Percentiles rank a stretch among this genome's conserved stretches.
Evolutionary conservation across 1,284 basidiomycete species (phyloP).

Genomic region (Lentinus polychrous): DNA sequence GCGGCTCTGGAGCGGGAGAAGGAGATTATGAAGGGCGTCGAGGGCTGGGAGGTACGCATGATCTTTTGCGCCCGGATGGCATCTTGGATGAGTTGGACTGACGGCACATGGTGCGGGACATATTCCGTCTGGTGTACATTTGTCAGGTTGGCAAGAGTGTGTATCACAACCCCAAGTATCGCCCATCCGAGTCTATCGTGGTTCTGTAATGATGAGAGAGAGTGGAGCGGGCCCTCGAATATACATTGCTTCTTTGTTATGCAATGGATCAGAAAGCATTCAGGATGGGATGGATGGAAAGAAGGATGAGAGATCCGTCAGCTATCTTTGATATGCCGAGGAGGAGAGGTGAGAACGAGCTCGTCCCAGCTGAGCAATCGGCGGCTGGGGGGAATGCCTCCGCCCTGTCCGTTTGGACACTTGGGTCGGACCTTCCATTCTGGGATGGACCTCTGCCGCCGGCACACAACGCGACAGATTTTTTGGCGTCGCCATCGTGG

Average conservation of each 20-base stretch:
- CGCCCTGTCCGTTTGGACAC: background rate
- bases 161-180: conserved; percentile 82
- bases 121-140: conserved; percentile 8
- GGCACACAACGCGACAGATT: background rate
- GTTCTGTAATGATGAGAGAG: conserved; percentile 39
- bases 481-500: background rate
- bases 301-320: background rate
- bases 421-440: conserved; percentile 8
- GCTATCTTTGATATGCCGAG: background rate
- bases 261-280: too few species aligned
- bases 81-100: conserved; percentile 12
- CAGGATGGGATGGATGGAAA: too few species aligned
- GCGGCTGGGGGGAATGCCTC: conserved; percentile 1
- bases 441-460: conserved; percentile 5
- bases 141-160: conserved; percentile 74
- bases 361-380: conserved; percentile 6
- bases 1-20: conserved; percentile 80
- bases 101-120: conserved; percentile 15
- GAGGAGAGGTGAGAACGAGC: background rate
- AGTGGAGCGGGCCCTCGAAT: too few species aligned
- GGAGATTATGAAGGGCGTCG: conserved; percentile 95
- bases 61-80: conserved; percentile 1
- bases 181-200: conserved; percentile 55
- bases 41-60: conserved; percentile 85
- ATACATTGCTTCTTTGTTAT: too few species aligned